phyloP scores from a whole-genome alignment of 805 yeast genomes.

The Myxozyma kluyveri region DNA sequence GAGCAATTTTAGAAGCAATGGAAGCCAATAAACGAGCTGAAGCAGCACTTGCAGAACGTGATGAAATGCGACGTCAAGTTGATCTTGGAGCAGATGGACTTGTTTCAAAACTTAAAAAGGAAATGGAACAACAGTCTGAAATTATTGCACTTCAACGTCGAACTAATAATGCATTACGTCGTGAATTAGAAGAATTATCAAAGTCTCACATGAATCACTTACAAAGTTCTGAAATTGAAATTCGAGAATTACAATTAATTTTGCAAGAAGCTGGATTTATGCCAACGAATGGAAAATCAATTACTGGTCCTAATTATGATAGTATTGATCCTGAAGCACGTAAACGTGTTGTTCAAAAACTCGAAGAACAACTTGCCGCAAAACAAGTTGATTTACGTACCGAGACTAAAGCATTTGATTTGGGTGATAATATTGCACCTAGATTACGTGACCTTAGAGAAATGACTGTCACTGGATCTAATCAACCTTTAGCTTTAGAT shows the following conservation, averaged over 20 bases:
- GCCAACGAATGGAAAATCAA: neutral
- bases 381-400: slow-evolving; percentile 43
- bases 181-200: slow-evolving; percentile 62
- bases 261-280: slow-evolving; percentile 46
- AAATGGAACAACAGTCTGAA: slow-evolving; percentile 61
- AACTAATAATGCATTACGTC: slow-evolving; percentile 56
- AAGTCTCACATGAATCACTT: slow-evolving; percentile 38
- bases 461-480: too few species aligned
- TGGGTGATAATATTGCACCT: slow-evolving; percentile 68
- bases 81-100: slow-evolving; percentile 75
- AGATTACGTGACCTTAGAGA: slow-evolving; percentile 71
- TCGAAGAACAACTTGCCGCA: slow-evolving; percentile 33
- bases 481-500: too few species aligned
- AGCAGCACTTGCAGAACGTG: slow-evolving; percentile 56
- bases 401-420: slow-evolving; percentile 44
- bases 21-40: slow-evolving; percentile 54
- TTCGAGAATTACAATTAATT: slow-evolving; percentile 59
- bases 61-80: slow-evolving; percentile 62
- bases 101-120: slow-evolving; percentile 57
- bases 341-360: slow-evolving; percentile 11
- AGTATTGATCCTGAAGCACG: slow-evolving; percentile 11
- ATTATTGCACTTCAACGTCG: slow-evolving; percentile 60
- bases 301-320: slow-evolving; percentile 5
- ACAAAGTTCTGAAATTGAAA: slow-evolving; percentile 50
- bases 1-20: slow-evolving; percentile 60